Evolutionary conservation across 106 monocot genomes (phyloP), one percentile per base, ranked within the genome.

Genomic region (Allium sativum): DNA sequence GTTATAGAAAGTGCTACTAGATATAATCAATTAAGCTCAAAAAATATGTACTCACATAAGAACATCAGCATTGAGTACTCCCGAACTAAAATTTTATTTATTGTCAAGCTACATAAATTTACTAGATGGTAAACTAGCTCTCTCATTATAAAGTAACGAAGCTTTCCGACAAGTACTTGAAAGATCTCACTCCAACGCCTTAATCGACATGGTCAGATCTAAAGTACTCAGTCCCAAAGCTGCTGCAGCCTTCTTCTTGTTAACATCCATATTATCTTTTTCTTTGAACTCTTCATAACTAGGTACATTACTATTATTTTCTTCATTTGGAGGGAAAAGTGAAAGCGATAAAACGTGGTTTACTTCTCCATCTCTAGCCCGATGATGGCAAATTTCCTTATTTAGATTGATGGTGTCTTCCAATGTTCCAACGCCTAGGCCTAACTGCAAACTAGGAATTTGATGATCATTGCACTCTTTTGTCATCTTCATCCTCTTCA

Each of bases 131-230:
- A 31, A 31, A 31, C 31, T 31, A 31, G 31, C 31, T 31, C 31
- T 31, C 31, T 31, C 31, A 31, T 31, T 3, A 31, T 31, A 31
- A 31, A 50, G 8, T 15, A 48, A 70, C 42, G 6, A 60, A 46
- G 64, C 74, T 73, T 78, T 55, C 71, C 74, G 69, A 70, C 71
- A 73, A 95, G 95, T 95, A 95, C 95, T 95, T 90, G 81, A 82
- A 87, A 96, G 95, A 90, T 91, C 90, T 91, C 95, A 96, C 84
- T 96, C 90, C 95, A 87, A 95, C 79, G 95, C 76, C 77, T 70
- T 82, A 62, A 96, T 91, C 43, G 90, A 91, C 95, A 95, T 95
- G 90, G 95, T 95, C 84, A 95, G 95, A 96, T 96, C 90, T 66
- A 91, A 91, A 90, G 95, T 87, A 91, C 87, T 91, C 84, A 71